These are phyloP conservation scores for Fonsecaea erecta DNA, from an alignment of 2,329 filamentous ascomycete species.

Conservation along the genomic window DNA sequence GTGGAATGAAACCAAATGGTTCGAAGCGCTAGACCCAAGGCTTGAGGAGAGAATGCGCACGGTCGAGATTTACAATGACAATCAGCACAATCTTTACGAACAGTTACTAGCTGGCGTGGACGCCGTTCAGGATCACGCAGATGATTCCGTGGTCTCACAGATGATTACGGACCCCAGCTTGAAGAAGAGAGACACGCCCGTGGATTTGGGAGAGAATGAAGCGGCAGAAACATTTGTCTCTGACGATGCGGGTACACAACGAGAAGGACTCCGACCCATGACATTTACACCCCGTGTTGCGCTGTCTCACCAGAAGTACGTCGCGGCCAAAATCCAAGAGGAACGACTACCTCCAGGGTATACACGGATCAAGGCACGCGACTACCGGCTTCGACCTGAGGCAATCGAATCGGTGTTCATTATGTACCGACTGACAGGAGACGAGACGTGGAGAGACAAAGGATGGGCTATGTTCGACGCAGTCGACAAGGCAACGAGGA, in stretches of 20 bases:
- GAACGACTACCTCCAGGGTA: constrained; percentile 52
- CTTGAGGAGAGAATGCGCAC: constrained; percentile 34
- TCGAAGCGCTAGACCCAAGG: constrained; percentile 48
- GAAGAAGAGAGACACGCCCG: constrained; percentile 38
- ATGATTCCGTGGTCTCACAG: background rate
- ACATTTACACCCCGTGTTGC: constrained; percentile 36
- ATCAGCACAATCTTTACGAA: constrained; percentile 34
- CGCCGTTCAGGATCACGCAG: background rate
- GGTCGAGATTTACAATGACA: constrained; percentile 33
- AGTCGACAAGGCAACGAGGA: constrained; percentile 65
- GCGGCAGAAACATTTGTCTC: constrained; percentile 14
- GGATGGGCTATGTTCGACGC: constrained; percentile 76
- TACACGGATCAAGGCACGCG: constrained; percentile 44
- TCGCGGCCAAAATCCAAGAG: constrained; percentile 46
- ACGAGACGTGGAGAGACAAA: constrained; percentile 66
- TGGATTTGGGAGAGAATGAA: constrained; percentile 36
- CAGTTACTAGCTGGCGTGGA: constrained; percentile 8
- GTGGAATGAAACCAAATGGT: constrained; percentile 61
- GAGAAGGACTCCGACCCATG: constrained; percentile 10
- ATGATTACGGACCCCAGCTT: constrained; percentile 9
- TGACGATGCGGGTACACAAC: constrained; percentile 14
- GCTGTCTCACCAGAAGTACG: constrained; percentile 48
- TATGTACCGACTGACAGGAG: constrained; percentile 74
- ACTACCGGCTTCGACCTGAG: constrained; percentile 63
- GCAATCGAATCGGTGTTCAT: constrained; percentile 82